Base-by-base conservation (phyloP, 176 grass and related monocot genomes). In the Oryza coarctata region DNA sequence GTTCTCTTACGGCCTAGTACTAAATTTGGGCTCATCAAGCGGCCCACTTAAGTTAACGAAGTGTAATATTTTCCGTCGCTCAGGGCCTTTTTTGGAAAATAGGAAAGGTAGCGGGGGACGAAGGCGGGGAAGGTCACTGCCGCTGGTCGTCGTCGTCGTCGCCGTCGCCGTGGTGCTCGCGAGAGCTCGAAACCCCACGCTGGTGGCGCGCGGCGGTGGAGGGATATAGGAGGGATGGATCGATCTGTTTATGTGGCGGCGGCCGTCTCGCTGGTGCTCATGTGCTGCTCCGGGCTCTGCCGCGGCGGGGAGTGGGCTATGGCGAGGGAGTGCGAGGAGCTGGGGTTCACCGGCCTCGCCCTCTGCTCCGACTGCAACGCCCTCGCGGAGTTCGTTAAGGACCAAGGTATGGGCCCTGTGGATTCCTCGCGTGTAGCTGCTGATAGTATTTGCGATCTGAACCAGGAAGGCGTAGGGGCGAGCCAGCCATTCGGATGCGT, bases 341-440 rank as follows among this genome's bases (percentile, higher is more conserved):
- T 99, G 41, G 97, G 97, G 0, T 99, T 99, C 87, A 99, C 97
- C 32, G 93, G 97, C 73, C 97, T 99, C 49, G 97, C 97, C 38
- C 91, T 99, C 33, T 99, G 97, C 87, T 99, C 97, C 83, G 93
- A 99, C 84, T 96, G 97, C 91, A 92, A 83, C 65, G 87, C 93
- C 35, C 87, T 99, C 28, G 29, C 71, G 2, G 97, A 99, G 66
- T 96, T 93, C 75, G 87, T 99, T 31, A 96, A 99, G 90, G 89
- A 99, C 61, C 65, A 94, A 88, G 97, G 97, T 99, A 78, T 20
- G 27, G 17, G 7, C 1, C 10, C 2, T 5, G 6, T 38, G 39
- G 20, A 41, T 3, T 3, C 35, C 57, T 36, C 20, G 1, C 34
- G 18, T 60, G 8, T 26, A 7, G 28, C 7, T 39, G n/a, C 14